Evolutionary conservation across 257 asterid genomes (phyloP).

Genomic region (Solanum raphanifolium): DNA sequence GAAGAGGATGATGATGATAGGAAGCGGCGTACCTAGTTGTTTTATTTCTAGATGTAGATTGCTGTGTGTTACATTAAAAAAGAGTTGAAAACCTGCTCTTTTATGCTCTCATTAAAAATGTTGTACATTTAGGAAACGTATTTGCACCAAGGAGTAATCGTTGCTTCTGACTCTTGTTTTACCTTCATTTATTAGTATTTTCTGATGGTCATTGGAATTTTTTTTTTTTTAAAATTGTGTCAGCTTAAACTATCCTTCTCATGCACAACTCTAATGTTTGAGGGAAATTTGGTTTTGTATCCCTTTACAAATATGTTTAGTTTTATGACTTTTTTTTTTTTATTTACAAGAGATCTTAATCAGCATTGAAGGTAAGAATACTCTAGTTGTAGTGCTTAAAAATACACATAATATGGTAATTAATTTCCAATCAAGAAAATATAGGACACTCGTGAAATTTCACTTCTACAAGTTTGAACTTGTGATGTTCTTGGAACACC

Average conservation of each 20-base stretch:
- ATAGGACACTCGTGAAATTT: neutral
- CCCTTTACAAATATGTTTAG: too few species aligned
- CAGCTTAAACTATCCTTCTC: neutral
- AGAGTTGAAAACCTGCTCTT: neutral
- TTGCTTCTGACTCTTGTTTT: neutral
- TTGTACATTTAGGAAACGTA: neutral
- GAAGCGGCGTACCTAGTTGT: constrained; percentile 25
- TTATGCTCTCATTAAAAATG: neutral
- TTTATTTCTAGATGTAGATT: neutral
- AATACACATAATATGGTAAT: neutral
- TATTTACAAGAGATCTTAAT: neutral
- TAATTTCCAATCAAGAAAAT: neutral
- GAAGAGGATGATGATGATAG: constrained; percentile 72
- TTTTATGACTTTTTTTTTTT: too few species aligned
- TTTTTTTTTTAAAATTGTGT: too few species aligned
- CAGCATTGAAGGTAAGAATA: neutral
- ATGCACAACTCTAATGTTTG: neutral
- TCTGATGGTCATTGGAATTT: neutral
- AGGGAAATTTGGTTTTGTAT: neutral
- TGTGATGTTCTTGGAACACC: neutral
- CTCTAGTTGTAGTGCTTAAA: neutral
- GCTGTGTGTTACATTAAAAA: neutral
- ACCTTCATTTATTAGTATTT: neutral
- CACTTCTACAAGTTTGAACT: neutral
- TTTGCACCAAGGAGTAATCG: neutral